These are phyloP conservation scores for Fusarium foetens DNA, from an alignment of 2,329 filamentous ascomycete genomes.

Conservation along the genomic window DNA sequence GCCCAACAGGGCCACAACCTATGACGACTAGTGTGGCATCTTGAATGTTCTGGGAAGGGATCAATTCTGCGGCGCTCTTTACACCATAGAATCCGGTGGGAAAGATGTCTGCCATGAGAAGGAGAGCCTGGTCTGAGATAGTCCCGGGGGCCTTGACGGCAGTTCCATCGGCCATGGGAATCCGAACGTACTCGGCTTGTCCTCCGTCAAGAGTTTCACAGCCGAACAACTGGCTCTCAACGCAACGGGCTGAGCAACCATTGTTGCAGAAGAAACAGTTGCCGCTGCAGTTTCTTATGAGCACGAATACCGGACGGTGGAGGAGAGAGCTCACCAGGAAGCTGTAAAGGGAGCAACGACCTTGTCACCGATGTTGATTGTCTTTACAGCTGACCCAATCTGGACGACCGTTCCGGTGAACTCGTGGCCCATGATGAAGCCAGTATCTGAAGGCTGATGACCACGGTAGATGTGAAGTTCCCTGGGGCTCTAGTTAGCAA, in stretches of 20 bases:
- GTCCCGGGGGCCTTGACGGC: slow-evolving; percentile 73
- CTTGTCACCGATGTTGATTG: slow-evolving; percentile 77
- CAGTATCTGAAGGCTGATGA: slow-evolving; percentile 74
- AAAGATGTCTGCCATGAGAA: slow-evolving; percentile 94
- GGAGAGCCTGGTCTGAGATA: slow-evolving; percentile 79
- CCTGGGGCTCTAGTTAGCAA: slow-evolving; percentile 54
- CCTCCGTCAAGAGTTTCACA: slow-evolving; percentile 75
- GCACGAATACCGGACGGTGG: not conserved
- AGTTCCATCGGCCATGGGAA: slow-evolving; percentile 84
- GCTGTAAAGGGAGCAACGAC: slow-evolving; percentile 86
- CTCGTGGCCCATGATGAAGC: slow-evolving; percentile 82
- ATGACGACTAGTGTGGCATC: slow-evolving; percentile 78
- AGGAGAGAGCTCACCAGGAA: slow-evolving; percentile 68
- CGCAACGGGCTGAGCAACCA: slow-evolving; percentile 81
- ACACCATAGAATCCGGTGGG: slow-evolving; percentile 88
- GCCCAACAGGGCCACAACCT: slow-evolving; percentile 85
- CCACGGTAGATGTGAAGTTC: slow-evolving; percentile 90
- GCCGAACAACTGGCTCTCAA: slow-evolving; percentile 76
- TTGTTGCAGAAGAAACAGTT: slow-evolving; percentile 87
- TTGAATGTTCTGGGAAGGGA: slow-evolving; percentile 52
- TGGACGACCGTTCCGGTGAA: slow-evolving; percentile 82
- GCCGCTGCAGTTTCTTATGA: slow-evolving; percentile 42
- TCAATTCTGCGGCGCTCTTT: slow-evolving; percentile 76
- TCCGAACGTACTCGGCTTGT: slow-evolving; percentile 84
- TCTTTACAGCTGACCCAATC: slow-evolving; percentile 73